A percentile compares a stretch with the other conserved stretches of the same genome.
Conservation (phyloP, 2,329 filamentous ascomycete genomes). For the Madurella mycetomatis region DNA sequence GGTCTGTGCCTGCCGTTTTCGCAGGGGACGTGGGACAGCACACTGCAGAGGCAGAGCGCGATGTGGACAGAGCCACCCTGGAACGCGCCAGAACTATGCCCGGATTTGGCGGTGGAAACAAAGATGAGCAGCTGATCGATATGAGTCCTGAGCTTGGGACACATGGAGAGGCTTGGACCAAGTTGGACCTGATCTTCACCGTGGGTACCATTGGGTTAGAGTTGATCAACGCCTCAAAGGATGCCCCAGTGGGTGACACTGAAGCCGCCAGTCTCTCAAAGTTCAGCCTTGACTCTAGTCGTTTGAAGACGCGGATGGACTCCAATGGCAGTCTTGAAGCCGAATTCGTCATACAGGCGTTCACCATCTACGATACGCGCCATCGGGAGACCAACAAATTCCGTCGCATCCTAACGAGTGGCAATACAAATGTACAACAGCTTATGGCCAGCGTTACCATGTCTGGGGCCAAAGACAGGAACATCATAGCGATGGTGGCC, state of each 20-base stretch:
- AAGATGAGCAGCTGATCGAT: constrained; percentile 45
- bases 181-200: constrained; percentile 86
- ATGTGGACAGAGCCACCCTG: constrained; percentile 58
- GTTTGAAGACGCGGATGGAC: constrained; percentile 86
- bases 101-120: constrained; percentile 31
- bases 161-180: constrained; percentile 75
- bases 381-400: constrained; percentile 89
- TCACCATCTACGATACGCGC: constrained; percentile 92
- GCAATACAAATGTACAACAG: constrained; percentile 92
- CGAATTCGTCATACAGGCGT: constrained; percentile 87
- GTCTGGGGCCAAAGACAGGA: constrained; percentile 74
- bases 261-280: constrained; percentile 80
- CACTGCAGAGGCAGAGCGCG: constrained; percentile 69
- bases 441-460: constrained; percentile 98
- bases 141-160: constrained; percentile 67
- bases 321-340: constrained; percentile 89
- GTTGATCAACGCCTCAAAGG: constrained; percentile 70
- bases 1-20: constrained; percentile 84
- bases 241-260: constrained; percentile 72
- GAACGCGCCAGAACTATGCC: constrained; percentile 45
- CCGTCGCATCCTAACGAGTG: constrained; percentile 94
- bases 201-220: constrained; percentile 85
- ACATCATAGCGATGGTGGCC: constrained; percentile 84
- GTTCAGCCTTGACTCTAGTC: constrained; percentile 91
- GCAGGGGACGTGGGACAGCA: constrained; percentile 66